Base-by-base conservation (phyloP, 257 asterid species). In the Solanum paucissectum region DNA sequence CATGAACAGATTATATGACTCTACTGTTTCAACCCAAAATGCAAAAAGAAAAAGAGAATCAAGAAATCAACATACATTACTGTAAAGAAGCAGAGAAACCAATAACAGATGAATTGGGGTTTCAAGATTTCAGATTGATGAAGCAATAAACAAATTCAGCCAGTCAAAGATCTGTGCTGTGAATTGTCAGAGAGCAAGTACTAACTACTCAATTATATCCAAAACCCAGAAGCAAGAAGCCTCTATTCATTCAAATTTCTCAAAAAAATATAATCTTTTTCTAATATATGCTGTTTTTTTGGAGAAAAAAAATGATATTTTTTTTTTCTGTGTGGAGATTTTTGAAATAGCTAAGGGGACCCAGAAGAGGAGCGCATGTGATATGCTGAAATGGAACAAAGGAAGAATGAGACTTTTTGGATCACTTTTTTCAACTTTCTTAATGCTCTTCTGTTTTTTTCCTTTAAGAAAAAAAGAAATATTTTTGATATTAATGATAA, bases 101-200 rank as follows among this genome's bases (percentile, higher is more conserved):
- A 32, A 18, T 34, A 27, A 42, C 44, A 83, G 12, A 18, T 72
- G 76, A 38, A 12, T 34, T 58, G 89, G 91, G 89, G 89, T 40
- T 87, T 83, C 55, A 86, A 83, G 87, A 88, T 87, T 88, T 87
- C 37, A 84, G 75, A 52, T 81, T 74, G 52, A 44, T 74, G 52
- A 21, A 74, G 9, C 52, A 36, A 74, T 74, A 74, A 74, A 37
- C 52, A 74, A 74, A 21, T 11, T 42, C 86, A 83, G 62, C 87
- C 85, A 82, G 90, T 69, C 49, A 77, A 86, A 87, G 93, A 91
- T 90, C 89, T 83, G 89, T 85, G 42, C 91, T 76, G 90, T 85
- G 37, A 89, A 90, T 7, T 83, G 88, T 71, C 83, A 62, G 86
- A 40, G 68, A 82, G 46, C 62, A 79, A 79, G 66, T 44, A 20